Evolutionary conservation across 305 asterid species (phyloP).

Genomic region (Fraxinus baroniana): DNA sequence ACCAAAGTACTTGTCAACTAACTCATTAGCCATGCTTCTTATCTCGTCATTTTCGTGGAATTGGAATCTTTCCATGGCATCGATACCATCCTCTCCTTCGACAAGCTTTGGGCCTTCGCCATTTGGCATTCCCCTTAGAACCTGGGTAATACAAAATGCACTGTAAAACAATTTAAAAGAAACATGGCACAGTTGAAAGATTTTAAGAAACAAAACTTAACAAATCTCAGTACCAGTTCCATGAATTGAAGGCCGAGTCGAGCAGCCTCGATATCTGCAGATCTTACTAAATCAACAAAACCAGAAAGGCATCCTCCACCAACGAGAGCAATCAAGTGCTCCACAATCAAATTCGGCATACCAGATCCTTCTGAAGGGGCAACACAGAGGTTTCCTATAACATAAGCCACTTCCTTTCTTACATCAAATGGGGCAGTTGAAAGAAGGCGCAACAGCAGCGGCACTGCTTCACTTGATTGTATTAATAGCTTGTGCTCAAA

Average conservation of each 20-base stretch:
- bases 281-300: slow-evolving; percentile 74
- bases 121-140: slow-evolving; percentile 82
- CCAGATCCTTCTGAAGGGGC: slow-evolving; percentile 66
- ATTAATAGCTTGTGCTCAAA: slow-evolving; percentile 71
- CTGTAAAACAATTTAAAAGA: not conserved
- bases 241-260: slow-evolving; percentile 87
- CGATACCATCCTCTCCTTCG: slow-evolving; percentile 86
- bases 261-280: slow-evolving; percentile 89
- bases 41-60: slow-evolving; percentile 87
- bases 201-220: not conserved
- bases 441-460: slow-evolving; percentile 52
- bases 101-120: slow-evolving; percentile 82
- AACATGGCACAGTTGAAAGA: not conserved
- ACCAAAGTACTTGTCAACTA: slow-evolving; percentile 83
- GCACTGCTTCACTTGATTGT: slow-evolving; percentile 71
- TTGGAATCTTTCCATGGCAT: slow-evolving; percentile 92
- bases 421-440: slow-evolving; percentile 80
- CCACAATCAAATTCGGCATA: slow-evolving; percentile 64
- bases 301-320: slow-evolving; percentile 73
- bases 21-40: slow-evolving; percentile 74
- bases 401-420: slow-evolving; percentile 89
- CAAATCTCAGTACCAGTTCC: slow-evolving; percentile 68
- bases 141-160: slow-evolving; percentile 39
- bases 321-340: slow-evolving; percentile 81
- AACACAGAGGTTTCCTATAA: slow-evolving; percentile 87